Conservation (phyloP, 192 early-diverging fungal species). For the Chytriomyces confervae region DNA sequence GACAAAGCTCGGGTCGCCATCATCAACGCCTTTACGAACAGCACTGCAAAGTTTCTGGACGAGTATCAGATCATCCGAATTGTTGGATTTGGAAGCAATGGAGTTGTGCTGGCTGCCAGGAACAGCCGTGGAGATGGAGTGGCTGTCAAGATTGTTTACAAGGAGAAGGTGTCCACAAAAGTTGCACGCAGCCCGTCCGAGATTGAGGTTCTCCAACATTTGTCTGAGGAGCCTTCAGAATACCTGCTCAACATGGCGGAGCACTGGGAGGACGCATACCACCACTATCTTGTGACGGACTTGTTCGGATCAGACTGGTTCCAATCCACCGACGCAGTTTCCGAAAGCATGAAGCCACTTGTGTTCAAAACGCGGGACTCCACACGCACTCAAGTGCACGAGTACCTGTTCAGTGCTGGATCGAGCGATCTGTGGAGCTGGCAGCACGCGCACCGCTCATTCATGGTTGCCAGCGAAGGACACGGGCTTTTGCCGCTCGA, state of each 20-base stretch:
- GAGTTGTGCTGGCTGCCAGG: slow-evolving; percentile 6
- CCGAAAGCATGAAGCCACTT: neutral
- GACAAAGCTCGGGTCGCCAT: slow-evolving; percentile 17
- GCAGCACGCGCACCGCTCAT: slow-evolving; percentile 11
- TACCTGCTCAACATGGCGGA: slow-evolving; percentile 11
- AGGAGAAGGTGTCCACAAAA: neutral
- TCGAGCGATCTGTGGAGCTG: slow-evolving; percentile 27
- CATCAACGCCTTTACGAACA: neutral
- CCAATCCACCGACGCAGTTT: neutral
- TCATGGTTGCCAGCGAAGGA: neutral
- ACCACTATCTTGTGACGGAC: slow-evolving; percentile 36
- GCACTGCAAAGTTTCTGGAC: neutral
- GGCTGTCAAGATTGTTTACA: neutral
- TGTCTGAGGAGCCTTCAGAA: neutral
- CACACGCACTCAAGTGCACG: neutral
- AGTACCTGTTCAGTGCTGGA: slow-evolving; percentile 3
- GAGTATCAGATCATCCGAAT: slow-evolving; percentile 13
- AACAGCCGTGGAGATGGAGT: neutral
- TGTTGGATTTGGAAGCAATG: slow-evolving; percentile 37
- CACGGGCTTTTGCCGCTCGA: slow-evolving; percentile 6
- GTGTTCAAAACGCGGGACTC: neutral
- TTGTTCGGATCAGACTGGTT: slow-evolving; percentile 23
- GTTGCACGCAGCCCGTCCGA: neutral
- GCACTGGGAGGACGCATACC: slow-evolving; percentile 18
- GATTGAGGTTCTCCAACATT: neutral